These are phyloP conservation scores for Hortaea werneckii DNA, from an alignment of 2,329 filamentous ascomycete genomes.

Conservation along the genomic window DNA sequence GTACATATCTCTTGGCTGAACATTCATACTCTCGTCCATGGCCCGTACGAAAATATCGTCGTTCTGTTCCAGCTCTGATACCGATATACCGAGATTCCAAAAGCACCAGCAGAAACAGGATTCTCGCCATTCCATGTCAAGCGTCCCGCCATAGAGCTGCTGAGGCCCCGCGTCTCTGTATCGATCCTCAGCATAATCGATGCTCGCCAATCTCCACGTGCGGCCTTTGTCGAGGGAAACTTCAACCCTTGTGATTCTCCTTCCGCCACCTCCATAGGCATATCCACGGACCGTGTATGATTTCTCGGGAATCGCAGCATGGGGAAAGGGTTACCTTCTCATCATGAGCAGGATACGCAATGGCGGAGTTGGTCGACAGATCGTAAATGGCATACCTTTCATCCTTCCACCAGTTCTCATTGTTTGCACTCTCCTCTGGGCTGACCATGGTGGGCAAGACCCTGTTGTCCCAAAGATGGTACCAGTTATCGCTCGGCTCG, in stretches of 20 bases:
- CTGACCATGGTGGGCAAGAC: slow-evolving; percentile 79
- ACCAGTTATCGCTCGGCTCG: slow-evolving; percentile 81
- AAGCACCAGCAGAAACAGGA: slow-evolving; percentile 86
- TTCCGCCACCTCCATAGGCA: slow-evolving; percentile 81
- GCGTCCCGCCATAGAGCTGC: slow-evolving; percentile 60
- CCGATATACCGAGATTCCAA: slow-evolving; percentile 63
- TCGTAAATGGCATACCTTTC: slow-evolving; percentile 91
- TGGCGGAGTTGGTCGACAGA: slow-evolving; percentile 75
- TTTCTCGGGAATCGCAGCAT: slow-evolving; percentile 32
- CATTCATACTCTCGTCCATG: slow-evolving; percentile 83
- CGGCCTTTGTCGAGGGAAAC: slow-evolving; percentile 73
- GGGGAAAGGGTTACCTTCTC: slow-evolving; percentile 47
- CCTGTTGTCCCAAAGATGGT: slow-evolving; percentile 88
- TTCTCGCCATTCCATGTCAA: slow-evolving; percentile 77
- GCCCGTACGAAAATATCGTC: slow-evolving; percentile 70
- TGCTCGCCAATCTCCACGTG: slow-evolving; percentile 65
- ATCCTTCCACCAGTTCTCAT: slow-evolving; percentile 73
- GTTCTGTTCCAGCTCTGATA: slow-evolving; percentile 51
- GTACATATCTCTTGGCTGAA: slow-evolving; percentile 88
- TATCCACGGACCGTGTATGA: slow-evolving; percentile 65
- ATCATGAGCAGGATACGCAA: slow-evolving; percentile 68
- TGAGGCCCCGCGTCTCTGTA: slow-evolving; percentile 59
- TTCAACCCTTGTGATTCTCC: slow-evolving; percentile 71
- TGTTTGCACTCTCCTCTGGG: slow-evolving; percentile 65
- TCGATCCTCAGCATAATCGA: slow-evolving; percentile 75